Conservation (phyloP, 2,329 filamentous ascomycete species). For the Diaporthe nobilis region DNA sequence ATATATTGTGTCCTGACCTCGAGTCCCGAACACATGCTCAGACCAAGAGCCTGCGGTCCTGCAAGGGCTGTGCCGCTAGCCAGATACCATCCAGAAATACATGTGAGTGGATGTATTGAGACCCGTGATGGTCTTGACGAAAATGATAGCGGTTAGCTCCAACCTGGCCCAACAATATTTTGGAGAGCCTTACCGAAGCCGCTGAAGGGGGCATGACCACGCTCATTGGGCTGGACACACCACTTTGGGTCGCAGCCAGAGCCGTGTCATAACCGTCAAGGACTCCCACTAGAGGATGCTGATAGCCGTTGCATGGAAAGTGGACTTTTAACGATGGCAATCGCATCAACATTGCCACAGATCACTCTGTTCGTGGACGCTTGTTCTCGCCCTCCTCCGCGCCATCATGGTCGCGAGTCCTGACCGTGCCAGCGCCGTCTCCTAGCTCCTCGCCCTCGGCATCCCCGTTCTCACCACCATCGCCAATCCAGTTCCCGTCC, state of each 20-base stretch:
- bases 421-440: conserved; percentile 74
- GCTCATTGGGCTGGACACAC: neutral
- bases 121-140: neutral
- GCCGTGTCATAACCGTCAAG: neutral
- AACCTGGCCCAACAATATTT: too few relatives aligned
- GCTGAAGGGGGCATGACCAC: neutral
- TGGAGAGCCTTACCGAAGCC: neutral
- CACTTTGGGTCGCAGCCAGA: neutral
- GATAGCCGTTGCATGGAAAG: too few relatives aligned
- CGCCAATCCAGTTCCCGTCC: conserved; percentile 82
- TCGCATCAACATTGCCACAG: neutral
- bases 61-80: neutral
- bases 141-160: neutral
- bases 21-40: neutral
- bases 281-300: neutral
- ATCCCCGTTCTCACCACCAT: conserved; percentile 50
- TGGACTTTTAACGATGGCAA: neutral
- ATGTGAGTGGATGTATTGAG: neutral
- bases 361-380: conserved; percentile 60
- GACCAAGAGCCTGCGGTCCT: neutral
- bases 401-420: conserved; percentile 60
- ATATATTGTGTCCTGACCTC: neutral
- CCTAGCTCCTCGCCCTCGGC: conserved; percentile 67
- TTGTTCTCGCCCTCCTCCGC: conserved; percentile 62
- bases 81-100: neutral